A percentile compares a stretch with the other conserved stretches of the same genome.
Conservation (phyloP, 495 filamentous ascomycete species). For the Durotheca rogersii region DNA sequence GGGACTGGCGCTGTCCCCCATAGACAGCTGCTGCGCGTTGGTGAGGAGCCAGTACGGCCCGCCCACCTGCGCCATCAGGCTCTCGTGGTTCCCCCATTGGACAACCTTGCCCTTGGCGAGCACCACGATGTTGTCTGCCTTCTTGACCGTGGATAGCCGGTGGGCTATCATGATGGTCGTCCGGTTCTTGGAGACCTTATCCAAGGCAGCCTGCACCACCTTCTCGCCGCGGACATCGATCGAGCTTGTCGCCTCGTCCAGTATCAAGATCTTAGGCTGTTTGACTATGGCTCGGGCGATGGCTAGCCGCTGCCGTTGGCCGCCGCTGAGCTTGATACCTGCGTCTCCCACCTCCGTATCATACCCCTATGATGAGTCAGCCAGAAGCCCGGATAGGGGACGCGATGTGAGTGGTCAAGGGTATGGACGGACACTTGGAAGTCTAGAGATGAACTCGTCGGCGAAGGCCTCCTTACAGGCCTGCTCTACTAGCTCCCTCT, state of each 20-base stretch:
- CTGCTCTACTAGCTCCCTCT: slow-evolving; percentile 55
- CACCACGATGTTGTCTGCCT: slow-evolving; percentile 67
- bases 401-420: neutral
- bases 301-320: slow-evolving; percentile 65
- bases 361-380: slow-evolving; percentile 48
- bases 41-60: slow-evolving; percentile 57
- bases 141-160: slow-evolving; percentile 58
- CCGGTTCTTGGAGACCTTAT: slow-evolving; percentile 53
- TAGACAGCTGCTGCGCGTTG: slow-evolving; percentile 50
- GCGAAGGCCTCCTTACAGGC: slow-evolving; percentile 64
- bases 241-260: slow-evolving; percentile 78
- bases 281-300: slow-evolving; percentile 74
- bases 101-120: slow-evolving; percentile 59
- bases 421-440: slow-evolving; percentile 52
- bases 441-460: slow-evolving; percentile 58
- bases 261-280: slow-evolving; percentile 74
- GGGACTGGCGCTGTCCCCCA: slow-evolving; percentile 23
- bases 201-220: slow-evolving; percentile 59
- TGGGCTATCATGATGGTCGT: slow-evolving; percentile 66
- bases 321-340: slow-evolving; percentile 61
- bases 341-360: slow-evolving; percentile 62
- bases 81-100: slow-evolving; percentile 69
- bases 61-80: slow-evolving; percentile 59
- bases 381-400: slow-evolving; percentile 1
- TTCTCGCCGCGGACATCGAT: slow-evolving; percentile 59